Percentiles rank a stretch among this genome's conserved stretches.
Conservation (phyloP, 208 protist species). For the Acanthamoeba castellanii region DNA sequence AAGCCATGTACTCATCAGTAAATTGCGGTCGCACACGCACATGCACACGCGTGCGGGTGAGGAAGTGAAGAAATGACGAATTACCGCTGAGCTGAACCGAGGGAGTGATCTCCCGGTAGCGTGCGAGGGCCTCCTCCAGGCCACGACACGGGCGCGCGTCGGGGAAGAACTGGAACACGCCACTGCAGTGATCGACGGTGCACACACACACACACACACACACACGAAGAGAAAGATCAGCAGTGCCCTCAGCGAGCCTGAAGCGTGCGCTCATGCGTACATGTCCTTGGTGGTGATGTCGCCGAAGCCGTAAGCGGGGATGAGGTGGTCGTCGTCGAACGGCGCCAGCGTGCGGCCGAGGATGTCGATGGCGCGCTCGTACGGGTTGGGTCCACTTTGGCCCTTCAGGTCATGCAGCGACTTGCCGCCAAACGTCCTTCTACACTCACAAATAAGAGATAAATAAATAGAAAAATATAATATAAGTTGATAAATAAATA, state of each 20-base stretch:
- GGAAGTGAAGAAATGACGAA: too few species aligned
- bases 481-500: constrained; percentile 12
- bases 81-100: constrained; percentile 61
- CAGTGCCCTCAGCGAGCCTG: too few species aligned
- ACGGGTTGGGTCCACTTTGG: not conserved
- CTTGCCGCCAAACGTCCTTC: constrained; percentile 37
- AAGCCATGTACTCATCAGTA: too few species aligned
- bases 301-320: constrained; percentile 78
- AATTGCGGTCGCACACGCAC: too few species aligned
- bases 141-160: constrained; percentile 38
- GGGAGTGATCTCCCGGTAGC: constrained; percentile 73
- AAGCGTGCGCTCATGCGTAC: not conserved
- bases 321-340: constrained; percentile 79
- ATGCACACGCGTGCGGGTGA: constrained; percentile 19
- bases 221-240: too few species aligned
- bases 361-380: constrained; percentile 57
- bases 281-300: constrained; percentile 21
- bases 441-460: not conserved
- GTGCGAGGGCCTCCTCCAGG: constrained; percentile 55
- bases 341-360: constrained; percentile 51
- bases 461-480: too few species aligned
- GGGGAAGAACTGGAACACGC: constrained; percentile 43
- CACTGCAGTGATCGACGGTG: not conserved
- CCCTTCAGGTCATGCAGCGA: constrained; percentile 28
- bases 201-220: too few species aligned